phyloP scores from a whole-genome alignment of 1,139 yeast species.

The Taphrina sp. region DNA sequence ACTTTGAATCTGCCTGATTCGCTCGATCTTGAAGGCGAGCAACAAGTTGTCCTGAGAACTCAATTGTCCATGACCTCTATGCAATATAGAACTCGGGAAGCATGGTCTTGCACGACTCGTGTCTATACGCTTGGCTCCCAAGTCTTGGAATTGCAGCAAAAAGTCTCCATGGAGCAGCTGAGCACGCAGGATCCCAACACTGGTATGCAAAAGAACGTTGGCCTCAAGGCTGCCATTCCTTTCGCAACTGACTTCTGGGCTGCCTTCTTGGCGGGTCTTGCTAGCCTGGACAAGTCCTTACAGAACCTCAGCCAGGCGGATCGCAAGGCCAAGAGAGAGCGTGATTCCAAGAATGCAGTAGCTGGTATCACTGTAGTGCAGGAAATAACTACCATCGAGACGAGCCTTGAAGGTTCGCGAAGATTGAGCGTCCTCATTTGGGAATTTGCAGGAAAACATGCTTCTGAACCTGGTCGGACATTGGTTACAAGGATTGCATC shows the following conservation, averaged over 20 bases:
- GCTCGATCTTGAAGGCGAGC: conserved; percentile 27
- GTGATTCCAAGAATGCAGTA: conserved; percentile 18
- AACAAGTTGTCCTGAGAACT: conserved; percentile 28
- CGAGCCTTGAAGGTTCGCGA: conserved; percentile 3
- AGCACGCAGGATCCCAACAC: background rate
- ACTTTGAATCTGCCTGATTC: conserved; percentile 19
- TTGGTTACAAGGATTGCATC: conserved; percentile 10
- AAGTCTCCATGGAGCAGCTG: conserved; percentile 18
- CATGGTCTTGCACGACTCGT: conserved; percentile 32
- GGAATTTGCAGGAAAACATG: conserved; percentile 15
- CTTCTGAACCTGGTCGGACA: conserved; percentile 8
- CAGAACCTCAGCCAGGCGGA: conserved; percentile 7
- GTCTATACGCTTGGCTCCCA: conserved; percentile 31
- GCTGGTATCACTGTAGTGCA: conserved; percentile 28
- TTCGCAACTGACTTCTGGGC: conserved; percentile 36
- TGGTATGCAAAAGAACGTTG: background rate
- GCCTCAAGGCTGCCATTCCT: conserved; percentile 26
- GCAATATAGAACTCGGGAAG: conserved; percentile 18
- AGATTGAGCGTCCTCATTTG: conserved; percentile 14
- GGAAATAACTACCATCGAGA: conserved; percentile 17
- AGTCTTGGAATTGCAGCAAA: conserved; percentile 30
- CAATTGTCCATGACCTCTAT: conserved; percentile 20
- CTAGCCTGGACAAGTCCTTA: conserved; percentile 3
- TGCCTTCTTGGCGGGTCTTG: conserved; percentile 33
- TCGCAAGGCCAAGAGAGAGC: conserved; percentile 6